Percentiles rank a stretch among this genome's conserved stretches.
Conservation (phyloP, 257 asterid species). For the Ilex aquifolium region DNA sequence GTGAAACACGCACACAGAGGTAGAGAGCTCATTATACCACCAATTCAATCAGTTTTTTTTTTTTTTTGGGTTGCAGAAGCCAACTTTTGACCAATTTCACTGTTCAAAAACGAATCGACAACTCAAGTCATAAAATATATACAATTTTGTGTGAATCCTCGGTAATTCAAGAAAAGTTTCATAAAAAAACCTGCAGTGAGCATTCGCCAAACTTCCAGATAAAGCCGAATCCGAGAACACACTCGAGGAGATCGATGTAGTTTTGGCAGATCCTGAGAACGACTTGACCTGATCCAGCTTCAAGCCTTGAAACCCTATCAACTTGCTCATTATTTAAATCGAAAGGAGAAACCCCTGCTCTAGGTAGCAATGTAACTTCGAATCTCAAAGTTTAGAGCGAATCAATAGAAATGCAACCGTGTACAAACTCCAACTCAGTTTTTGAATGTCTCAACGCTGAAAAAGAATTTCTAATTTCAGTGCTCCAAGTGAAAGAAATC, state of each 20-base stretch:
- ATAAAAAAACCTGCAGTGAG: conserved; percentile 69
- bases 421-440: too few species aligned
- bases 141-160: background rate
- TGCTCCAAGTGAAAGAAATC: too few species aligned
- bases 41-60: conserved; percentile 56
- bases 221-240: conserved; percentile 48
- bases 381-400: conserved; percentile 3
- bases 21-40: conserved; percentile 39
- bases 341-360: background rate
- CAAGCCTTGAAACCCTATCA: conserved; percentile 60
- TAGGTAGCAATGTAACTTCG: conserved; percentile 6
- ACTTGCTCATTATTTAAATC: conserved; percentile 61
- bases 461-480: too few species aligned
- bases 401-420: too few species aligned
- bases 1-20: too few species aligned
- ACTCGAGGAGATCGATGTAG: conserved; percentile 34
- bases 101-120: conserved; percentile 18
- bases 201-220: conserved; percentile 69
- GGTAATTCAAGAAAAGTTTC: too few species aligned
- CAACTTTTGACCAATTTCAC: conserved; percentile 87
- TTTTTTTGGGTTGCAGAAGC: conserved; percentile 67
- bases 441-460: too few species aligned
- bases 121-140: conserved; percentile 9
- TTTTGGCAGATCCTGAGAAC: conserved; percentile 35
- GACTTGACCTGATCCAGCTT: conserved; percentile 55